A percentile compares a stretch with the other conserved stretches of the same genome.
Evolutionary conservation across 768 basidiomycete species (phyloP).

Genomic region (Kwoniella botswanensis): DNA sequence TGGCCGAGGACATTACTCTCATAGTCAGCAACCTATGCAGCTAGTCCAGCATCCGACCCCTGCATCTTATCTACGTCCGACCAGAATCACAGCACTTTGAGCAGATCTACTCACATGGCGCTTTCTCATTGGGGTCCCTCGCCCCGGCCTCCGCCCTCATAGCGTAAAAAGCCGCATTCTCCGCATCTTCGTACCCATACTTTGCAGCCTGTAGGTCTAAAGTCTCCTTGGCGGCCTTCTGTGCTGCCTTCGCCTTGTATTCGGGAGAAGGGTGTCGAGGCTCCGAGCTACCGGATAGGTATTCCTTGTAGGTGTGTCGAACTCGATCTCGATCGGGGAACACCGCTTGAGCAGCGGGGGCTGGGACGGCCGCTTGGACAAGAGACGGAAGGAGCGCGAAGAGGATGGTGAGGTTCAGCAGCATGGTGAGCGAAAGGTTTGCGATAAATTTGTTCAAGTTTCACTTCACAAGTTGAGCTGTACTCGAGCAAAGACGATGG

Average conservation of each 20-base stretch:
- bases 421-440: background rate
- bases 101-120: constrained; percentile 7
- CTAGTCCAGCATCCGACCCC: no score
- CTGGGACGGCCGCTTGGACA: background rate
- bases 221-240: background rate
- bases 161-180: constrained; percentile 17
- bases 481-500: no score
- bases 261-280: constrained; percentile 18
- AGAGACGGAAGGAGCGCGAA: constrained; percentile 15
- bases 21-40: no score
- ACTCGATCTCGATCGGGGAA: constrained; percentile 2
- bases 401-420: constrained; percentile 7
- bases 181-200: constrained; percentile 19
- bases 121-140: constrained; percentile 1
- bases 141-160: background rate
- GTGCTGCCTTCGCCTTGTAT: background rate
- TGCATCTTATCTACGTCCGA: background rate
- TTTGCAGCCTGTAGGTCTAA: background rate
- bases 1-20: background rate
- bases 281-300: constrained; percentile 20
- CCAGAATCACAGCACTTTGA: background rate
- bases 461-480: no score
- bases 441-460: no score
- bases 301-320: constrained; percentile 20
- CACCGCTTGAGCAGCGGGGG: background rate